Evolutionary conservation across 139 green algal genomes (phyloP), one percentile per base, ranked within the genome.

Genomic region (Tetradesmus obliquus): DNA sequence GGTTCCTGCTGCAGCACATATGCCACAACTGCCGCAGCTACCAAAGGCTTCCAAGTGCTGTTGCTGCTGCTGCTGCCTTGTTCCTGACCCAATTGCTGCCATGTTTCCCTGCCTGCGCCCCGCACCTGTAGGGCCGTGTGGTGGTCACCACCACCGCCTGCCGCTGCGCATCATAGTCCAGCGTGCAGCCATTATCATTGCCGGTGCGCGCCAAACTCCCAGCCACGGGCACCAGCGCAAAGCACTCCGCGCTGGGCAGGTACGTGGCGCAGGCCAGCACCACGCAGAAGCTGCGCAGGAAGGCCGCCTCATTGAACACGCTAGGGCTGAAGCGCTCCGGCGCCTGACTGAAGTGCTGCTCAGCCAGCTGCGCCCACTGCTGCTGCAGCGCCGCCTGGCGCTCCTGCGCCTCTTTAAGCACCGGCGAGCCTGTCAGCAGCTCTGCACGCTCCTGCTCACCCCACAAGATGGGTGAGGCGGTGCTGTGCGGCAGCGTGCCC

Each of bases 191-290:
- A 32, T 88, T 89, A 13, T 95, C 94, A 91, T 95, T 95, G 71
- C 96, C 95, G 0, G 96, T 97, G 85, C 95, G 94, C 0, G 69
- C 66, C 60, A 97, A 86, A 10, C 72, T 79, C 55, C 82, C 84
- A 8, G 87, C 88, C 13, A 98, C 22, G 2, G 98, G 98, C 92
- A 99, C 93, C 62, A 99, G 90, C 9, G 98, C 98, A 95, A 99
- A 99, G 93, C 96, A 97, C 60, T 95, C 83, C 6, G 97, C 98
- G 22, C 95, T 93, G 9, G 97, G 96, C 19, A 99, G 95, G 94
- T 98, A 99, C 8, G 93, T 74, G 0, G 97, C 94, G 53, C 94
- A 87, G 0, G 95, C 95, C 2, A 99, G 60, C 55, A 99, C 96
- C 32, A 98, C 97, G 7, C 92, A 95, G 92, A 99, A 98, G 17